Evolutionary conservation across 306 rosid species (phyloP).

Genomic region (Alnus rubra): DNA sequence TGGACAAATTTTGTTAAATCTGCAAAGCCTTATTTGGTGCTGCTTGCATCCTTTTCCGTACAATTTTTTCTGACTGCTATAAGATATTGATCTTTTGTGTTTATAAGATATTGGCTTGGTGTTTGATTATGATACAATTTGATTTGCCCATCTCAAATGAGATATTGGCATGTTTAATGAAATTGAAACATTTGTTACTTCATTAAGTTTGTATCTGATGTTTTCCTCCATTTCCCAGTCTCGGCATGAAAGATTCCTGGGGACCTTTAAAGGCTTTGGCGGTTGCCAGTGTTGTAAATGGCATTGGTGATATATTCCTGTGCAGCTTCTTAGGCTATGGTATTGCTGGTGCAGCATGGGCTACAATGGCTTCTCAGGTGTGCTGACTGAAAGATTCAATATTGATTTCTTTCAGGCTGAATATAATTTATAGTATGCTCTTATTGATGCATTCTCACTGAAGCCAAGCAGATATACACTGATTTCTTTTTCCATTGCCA

Average conservation of each 20-base stretch:
- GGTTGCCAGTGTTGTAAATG: conserved; percentile 58
- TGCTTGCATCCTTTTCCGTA: neutral
- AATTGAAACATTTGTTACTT: conserved; percentile 14
- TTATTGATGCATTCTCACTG: conserved; percentile 17
- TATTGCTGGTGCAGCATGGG: conserved; percentile 90
- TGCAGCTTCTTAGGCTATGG: conserved; percentile 67
- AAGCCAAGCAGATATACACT: conserved; percentile 11
- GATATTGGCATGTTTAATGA: neutral
- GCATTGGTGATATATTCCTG: conserved; percentile 56
- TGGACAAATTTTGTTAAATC: neutral
- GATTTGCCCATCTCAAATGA: neutral
- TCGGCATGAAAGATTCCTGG: conserved; percentile 95
- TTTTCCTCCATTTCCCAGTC: conserved; percentile 41
- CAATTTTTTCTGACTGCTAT: neutral
- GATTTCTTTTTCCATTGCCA: conserved; percentile 14
- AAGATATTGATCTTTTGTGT: neutral
- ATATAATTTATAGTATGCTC: neutral
- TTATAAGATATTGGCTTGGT: neutral
- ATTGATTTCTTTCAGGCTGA: conserved; percentile 13
- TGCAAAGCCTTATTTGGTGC: neutral
- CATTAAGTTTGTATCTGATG: conserved; percentile 17
- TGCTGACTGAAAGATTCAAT: conserved; percentile 26
- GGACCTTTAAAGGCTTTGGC: conserved; percentile 85
- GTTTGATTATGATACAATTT: neutral
- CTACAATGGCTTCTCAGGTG: conserved; percentile 78